phyloP scores from a whole-genome alignment of 2,329 filamentous ascomycete genomes.

The Cordyceps militaris region DNA sequence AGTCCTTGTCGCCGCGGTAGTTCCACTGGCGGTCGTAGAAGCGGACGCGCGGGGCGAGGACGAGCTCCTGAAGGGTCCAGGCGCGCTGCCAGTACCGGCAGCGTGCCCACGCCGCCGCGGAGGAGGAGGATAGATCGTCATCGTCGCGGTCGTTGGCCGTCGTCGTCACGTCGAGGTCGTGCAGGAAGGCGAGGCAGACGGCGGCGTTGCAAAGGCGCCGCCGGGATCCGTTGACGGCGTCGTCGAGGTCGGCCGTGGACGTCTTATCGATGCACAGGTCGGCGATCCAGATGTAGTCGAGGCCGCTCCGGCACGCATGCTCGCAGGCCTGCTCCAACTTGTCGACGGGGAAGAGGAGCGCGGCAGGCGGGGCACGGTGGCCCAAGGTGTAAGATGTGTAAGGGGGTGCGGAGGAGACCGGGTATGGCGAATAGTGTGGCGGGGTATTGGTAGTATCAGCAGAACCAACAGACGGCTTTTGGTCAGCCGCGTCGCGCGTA shows the following conservation, averaged over 20 bases:
- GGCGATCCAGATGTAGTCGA: slow-evolving; percentile 10
- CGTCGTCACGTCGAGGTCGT: neutral
- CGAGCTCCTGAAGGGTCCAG: slow-evolving; percentile 11
- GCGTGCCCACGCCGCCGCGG: neutral
- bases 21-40: slow-evolving; percentile 11
- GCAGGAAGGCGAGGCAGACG: slow-evolving; percentile 4
- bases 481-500: neutral
- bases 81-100: slow-evolving; percentile 11
- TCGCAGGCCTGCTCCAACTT: neutral
- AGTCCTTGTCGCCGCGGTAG: slow-evolving; percentile 7
- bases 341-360: neutral
- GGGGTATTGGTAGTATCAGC: neutral
- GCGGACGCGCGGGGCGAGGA: neutral
- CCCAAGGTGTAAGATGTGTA: neutral
- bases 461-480: neutral
- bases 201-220: neutral
- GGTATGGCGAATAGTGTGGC: neutral
- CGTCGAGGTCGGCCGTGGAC: slow-evolving; percentile 3
- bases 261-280: slow-evolving; percentile 8
- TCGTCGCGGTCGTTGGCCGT: neutral
- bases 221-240: slow-evolving; percentile 8
- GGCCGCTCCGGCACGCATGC: neutral
- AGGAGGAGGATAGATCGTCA: no score
- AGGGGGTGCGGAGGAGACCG: neutral
- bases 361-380: no score